Conservation (phyloP, 495 filamentous ascomycete species). For the Neurospora sp. region DNA sequence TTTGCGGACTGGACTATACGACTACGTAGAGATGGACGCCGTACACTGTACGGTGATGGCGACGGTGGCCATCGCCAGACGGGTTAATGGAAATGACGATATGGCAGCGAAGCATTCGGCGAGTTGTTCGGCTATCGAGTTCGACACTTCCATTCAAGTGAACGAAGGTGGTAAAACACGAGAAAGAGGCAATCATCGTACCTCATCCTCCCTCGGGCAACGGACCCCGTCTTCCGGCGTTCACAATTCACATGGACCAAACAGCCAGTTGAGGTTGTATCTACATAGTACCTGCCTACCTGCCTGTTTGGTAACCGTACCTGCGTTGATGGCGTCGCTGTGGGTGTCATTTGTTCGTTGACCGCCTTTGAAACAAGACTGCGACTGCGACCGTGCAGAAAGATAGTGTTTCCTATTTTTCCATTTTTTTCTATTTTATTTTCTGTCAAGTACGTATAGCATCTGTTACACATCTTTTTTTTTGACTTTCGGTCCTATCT, state of each 20-base stretch:
- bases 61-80: background rate
- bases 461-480: background rate
- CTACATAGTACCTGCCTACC: background rate
- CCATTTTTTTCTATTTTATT: background rate
- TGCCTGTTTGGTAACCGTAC: background rate
- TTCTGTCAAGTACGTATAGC: background rate
- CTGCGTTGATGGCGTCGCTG: background rate
- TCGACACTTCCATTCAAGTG: background rate
- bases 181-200: background rate
- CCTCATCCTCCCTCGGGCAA: background rate
- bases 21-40: background rate
- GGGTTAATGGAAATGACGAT: background rate
- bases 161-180: background rate
- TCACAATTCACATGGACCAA: background rate
- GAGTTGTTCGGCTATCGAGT: background rate
- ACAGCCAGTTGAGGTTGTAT: background rate
- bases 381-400: background rate
- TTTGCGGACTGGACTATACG: background rate
- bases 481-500: background rate
- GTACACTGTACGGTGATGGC: background rate
- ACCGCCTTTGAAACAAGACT: background rate
- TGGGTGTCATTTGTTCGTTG: background rate
- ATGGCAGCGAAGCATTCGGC: background rate
- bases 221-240: background rate
- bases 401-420: background rate